phyloP scores from a whole-genome alignment of 225 moss, liverwort and hornwort genomes.

The Pseudisothecium myosuroides region DNA sequence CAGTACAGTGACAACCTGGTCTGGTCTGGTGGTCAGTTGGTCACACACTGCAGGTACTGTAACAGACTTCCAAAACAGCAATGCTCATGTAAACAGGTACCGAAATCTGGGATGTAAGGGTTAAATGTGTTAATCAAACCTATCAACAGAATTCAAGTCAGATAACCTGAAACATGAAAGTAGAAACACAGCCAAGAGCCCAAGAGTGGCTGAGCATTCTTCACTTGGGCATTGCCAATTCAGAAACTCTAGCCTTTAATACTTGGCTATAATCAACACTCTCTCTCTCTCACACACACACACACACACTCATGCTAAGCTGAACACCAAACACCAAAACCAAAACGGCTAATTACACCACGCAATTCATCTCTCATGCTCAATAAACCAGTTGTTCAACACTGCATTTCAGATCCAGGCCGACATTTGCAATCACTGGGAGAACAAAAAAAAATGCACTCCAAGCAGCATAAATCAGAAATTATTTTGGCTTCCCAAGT shows the following conservation, averaged over 20 bases:
- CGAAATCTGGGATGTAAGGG: too few relatives aligned
- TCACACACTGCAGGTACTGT: neutral
- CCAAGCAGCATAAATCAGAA: neutral
- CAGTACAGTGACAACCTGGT: neutral
- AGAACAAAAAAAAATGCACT: neutral
- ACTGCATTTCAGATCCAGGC: neutral
- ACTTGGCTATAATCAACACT: neutral
- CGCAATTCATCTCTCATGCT: neutral
- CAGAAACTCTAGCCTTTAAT: neutral
- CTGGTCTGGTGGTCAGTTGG: neutral
- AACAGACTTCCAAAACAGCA: neutral
- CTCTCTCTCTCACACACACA: too few relatives aligned
- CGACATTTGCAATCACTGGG: neutral
- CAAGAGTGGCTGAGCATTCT: neutral
- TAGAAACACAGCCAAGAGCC: neutral
- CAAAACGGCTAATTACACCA: neutral
- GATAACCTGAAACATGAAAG: neutral
- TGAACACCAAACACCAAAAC: neutral
- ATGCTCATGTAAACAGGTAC: neutral
- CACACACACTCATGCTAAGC: neutral
- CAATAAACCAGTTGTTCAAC: neutral
- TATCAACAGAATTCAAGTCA: neutral
- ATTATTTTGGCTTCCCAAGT: neutral
- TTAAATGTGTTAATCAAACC: too few relatives aligned
- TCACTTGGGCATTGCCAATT: neutral